These are phyloP conservation scores for Candida corydali DNA, from an alignment of 805 yeast species.

Conservation along the genomic window DNA sequence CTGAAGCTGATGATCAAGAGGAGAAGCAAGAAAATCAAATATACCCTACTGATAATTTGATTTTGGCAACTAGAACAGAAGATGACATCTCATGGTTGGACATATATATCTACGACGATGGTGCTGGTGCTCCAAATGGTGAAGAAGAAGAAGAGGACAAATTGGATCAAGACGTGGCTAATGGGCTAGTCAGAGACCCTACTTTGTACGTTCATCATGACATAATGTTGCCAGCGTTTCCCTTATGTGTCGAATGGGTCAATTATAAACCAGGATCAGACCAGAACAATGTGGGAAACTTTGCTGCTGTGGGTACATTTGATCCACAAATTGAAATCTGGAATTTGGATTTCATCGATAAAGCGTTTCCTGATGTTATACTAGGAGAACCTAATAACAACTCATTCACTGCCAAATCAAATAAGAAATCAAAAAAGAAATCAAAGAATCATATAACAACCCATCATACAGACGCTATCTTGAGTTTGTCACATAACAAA, in stretches of 20 bases:
- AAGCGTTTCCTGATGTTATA: slow-evolving; percentile 90
- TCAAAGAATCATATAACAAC: slow-evolving; percentile 53
- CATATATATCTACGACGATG: slow-evolving; percentile 91
- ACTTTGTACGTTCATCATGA: slow-evolving; percentile 93
- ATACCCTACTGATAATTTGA: slow-evolving; percentile 83
- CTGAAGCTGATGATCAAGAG: slow-evolving; percentile 61
- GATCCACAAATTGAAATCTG: slow-evolving; percentile 97
- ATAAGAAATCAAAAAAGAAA: slow-evolving; percentile 48
- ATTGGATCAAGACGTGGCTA: slow-evolving; percentile 68
- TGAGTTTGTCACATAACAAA: slow-evolving; percentile 79
- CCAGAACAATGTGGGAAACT: slow-evolving; percentile 63
- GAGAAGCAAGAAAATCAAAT: slow-evolving; percentile 83
- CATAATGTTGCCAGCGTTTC: slow-evolving; percentile 94
- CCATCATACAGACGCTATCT: slow-evolving; percentile 91
- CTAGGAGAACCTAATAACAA: slow-evolving; percentile 68
- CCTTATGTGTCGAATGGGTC: slow-evolving; percentile 94
- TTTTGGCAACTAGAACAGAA: slow-evolving; percentile 91
- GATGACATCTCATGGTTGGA: slow-evolving; percentile 91
- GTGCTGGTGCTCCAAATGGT: slow-evolving; percentile 76
- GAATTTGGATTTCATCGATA: slow-evolving; percentile 90
- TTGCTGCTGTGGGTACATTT: slow-evolving; percentile 95
- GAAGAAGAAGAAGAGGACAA: slow-evolving; percentile 67
- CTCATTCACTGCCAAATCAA: slow-evolving; percentile 33
- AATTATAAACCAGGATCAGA: slow-evolving; percentile 61
- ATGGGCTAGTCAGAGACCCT: slow-evolving; percentile 67